phyloP scores from a whole-genome alignment of 2,329 filamentous ascomycete genomes.

The Penicillium italicum region DNA sequence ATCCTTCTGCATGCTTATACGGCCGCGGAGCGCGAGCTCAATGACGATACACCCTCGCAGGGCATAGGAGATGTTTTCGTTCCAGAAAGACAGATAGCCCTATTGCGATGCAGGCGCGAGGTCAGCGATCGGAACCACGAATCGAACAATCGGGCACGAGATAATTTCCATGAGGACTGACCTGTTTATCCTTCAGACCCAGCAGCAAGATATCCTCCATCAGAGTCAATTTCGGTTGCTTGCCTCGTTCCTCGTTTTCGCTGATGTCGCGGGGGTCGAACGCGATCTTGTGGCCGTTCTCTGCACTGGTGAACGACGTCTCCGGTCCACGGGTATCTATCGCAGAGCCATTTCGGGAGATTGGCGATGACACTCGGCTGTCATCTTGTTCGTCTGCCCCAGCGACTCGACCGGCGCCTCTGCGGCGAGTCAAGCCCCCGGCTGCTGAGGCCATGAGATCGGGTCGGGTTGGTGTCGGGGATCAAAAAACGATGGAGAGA shows the following conservation, averaged over 20 bases:
- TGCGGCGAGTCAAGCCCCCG: constrained; percentile 69
- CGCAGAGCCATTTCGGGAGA: constrained; percentile 59
- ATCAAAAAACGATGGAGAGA: constrained; percentile 9
- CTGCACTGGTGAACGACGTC: constrained; percentile 79
- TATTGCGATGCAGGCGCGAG: constrained; percentile 37
- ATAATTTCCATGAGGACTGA: constrained; percentile 45
- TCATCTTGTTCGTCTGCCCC: constrained; percentile 60
- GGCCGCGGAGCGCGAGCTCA: constrained; percentile 90
- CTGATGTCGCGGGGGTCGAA: constrained; percentile 96
- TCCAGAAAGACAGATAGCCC: constrained; percentile 99
- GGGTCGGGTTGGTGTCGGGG: constrained; percentile 16
- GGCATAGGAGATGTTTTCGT: constrained; percentile 99
- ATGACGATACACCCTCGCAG: constrained; percentile 97
- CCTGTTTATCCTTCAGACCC: constrained; percentile 98
- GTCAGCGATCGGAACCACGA: constrained; percentile 23
- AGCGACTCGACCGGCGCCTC: constrained; percentile 59
- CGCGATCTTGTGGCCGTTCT: constrained; percentile 98
- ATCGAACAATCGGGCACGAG: background rate
- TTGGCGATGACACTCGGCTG: constrained; percentile 64
- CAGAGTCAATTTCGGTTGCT: constrained; percentile 95
- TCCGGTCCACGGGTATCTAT: constrained; percentile 55
- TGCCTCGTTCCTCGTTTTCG: constrained; percentile 92
- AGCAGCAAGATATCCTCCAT: constrained; percentile 98
- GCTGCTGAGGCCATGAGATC: constrained; percentile 56
- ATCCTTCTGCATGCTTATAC: constrained; percentile 98